Conservation (phyloP, 1,284 basidiomycete genomes). For the Bondarzewia mesenterica region DNA sequence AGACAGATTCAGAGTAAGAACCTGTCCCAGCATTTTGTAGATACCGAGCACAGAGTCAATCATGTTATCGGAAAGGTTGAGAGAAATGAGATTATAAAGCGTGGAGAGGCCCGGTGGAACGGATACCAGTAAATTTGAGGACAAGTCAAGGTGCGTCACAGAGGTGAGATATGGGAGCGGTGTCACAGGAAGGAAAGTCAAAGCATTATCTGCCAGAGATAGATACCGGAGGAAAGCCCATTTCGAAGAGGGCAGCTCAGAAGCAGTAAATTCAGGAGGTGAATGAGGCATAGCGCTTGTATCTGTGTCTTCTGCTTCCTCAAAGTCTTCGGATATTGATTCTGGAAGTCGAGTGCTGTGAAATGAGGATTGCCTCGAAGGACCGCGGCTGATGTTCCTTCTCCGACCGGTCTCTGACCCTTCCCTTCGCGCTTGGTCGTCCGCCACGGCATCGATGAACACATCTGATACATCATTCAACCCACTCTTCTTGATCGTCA, state of each 20-base stretch:
- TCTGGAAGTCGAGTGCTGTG: constrained; percentile 45
- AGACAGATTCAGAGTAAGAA: constrained; percentile 71
- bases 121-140: constrained; percentile 82
- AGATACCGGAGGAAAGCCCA: constrained; percentile 79
- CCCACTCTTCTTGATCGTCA: constrained; percentile 73
- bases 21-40: constrained; percentile 72
- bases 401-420: constrained; percentile 42
- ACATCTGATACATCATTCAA: constrained; percentile 79
- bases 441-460: constrained; percentile 67
- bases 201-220: constrained; percentile 72
- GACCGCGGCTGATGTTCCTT: constrained; percentile 34
- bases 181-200: constrained; percentile 76
- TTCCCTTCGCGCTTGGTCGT: constrained; percentile 61
- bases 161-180: constrained; percentile 67
- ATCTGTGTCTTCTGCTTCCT: constrained; percentile 25
- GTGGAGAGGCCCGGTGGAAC: constrained; percentile 71
- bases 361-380: constrained; percentile 39
- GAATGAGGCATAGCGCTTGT: constrained; percentile 14
- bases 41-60: constrained; percentile 92
- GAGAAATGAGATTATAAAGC: constrained; percentile 72
- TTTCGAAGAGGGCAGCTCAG: constrained; percentile 51
- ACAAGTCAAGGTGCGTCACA: constrained; percentile 84
- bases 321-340: constrained; percentile 51
- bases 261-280: constrained; percentile 12
- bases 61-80: constrained; percentile 93